Base-by-base conservation (phyloP, 768 basidiomycete species). In the Mycena epipterygia region DNA sequence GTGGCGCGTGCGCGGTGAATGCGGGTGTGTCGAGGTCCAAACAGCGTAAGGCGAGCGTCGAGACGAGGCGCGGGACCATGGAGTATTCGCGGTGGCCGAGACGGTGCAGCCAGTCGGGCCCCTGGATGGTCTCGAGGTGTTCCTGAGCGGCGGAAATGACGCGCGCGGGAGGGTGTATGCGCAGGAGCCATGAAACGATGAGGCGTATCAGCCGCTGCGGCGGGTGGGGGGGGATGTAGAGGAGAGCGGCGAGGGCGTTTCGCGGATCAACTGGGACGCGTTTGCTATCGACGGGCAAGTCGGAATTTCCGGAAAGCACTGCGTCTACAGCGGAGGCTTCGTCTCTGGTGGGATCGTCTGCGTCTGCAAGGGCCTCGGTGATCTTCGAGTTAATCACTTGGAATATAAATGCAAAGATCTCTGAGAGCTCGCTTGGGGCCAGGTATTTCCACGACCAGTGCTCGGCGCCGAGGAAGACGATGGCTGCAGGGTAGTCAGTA, bases 381-480 rank as follows among this genome's bases (percentile, higher is more conserved):
- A 71, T 7, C 37, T 61, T 65, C 19, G 30, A 29, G 12, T 71
- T 52, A 1, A 71, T 16, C 5, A 66, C 52, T 29, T 71, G 64
- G 37, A 71, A 71, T 1, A 71, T 8, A 9, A 66, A 56, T 4
- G 52, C 51, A 27, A 66, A 42, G 30, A 71, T 60, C 5, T 51
- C 33, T 1, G 42, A 35, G 21, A 71, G 51, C 35, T 71, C 64
- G 41, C n/a, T 46, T 13, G 70, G 64, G 12, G 53, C 39, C 6
- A 71, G 21, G 16, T 71, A 71, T 12, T 71, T 71, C 70, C 70
- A 71, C 1, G 57, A 60, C 70, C 70, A 71, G 23, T 71, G 70
- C 9, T 17, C 17, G 6, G 57, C 37, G 21, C 23, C 49, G n/a
- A 71, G 64, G 13, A 71, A 60, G 1, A 62, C 58, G 21, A 66